Evolutionary conservation across 257 asterid species (phyloP).

Genomic region (Jasminum sambac): DNA sequence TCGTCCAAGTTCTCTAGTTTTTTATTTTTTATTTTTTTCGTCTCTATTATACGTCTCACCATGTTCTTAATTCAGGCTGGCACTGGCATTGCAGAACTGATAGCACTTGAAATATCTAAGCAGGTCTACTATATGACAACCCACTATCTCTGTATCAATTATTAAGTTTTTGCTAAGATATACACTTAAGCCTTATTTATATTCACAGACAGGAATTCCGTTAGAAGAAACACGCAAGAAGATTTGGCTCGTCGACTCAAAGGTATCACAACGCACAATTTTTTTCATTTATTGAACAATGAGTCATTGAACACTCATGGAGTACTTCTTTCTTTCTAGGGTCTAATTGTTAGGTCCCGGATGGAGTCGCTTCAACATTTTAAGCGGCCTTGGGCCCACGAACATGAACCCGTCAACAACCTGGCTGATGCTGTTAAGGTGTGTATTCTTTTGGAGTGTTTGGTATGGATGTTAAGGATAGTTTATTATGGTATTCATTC

Average conservation of each 20-base stretch:
- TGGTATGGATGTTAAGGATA: not conserved
- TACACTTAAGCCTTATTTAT: not conserved
- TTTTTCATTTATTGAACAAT: not conserved
- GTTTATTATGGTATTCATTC: too few species aligned
- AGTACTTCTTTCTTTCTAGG: slow-evolving; percentile 36
- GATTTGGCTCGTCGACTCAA: slow-evolving; percentile 81
- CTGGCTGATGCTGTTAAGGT: slow-evolving; percentile 67
- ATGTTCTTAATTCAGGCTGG: slow-evolving; percentile 74
- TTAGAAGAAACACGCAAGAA: slow-evolving; percentile 85
- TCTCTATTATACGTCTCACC: slow-evolving; percentile 4
- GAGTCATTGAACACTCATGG: not conserved
- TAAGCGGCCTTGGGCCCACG: slow-evolving; percentile 78
- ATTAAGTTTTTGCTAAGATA: slow-evolving; percentile 1
- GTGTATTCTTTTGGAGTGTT: not conserved
- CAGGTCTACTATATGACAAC: slow-evolving; percentile 49
- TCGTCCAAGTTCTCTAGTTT: not conserved
- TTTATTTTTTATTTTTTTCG: not conserved
- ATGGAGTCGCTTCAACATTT: slow-evolving; percentile 66
- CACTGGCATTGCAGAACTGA: slow-evolving; percentile 97
- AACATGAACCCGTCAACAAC: slow-evolving; percentile 52
- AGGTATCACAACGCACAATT: slow-evolving; percentile 31
- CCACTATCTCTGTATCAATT: slow-evolving; percentile 6
- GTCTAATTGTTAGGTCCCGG: slow-evolving; percentile 65
- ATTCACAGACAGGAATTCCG: slow-evolving; percentile 71
- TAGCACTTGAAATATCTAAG: slow-evolving; percentile 95